Evolutionary conservation across 257 asterid genomes (phyloP).

Genomic region (Solanum phureja): DNA sequence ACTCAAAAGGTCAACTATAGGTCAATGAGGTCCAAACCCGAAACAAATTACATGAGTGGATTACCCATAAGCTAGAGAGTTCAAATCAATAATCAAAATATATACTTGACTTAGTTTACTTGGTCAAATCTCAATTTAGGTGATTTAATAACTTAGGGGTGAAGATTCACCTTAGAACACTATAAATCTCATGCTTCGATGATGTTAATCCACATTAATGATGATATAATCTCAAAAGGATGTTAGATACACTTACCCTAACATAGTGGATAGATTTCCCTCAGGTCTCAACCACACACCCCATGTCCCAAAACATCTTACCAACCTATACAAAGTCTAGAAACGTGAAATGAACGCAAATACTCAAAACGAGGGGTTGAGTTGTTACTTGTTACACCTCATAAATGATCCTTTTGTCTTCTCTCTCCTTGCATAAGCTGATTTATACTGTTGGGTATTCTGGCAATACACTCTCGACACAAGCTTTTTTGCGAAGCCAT

Average conservation of each 20-base stretch:
- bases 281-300: no score
- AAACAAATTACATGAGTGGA: background rate
- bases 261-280: no score
- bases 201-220: no score
- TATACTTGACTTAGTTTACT: background rate
- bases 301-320: no score
- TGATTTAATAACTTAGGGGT: background rate
- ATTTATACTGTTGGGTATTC: background rate
- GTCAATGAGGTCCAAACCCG: background rate
- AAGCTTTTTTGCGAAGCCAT: no score
- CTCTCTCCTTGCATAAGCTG: background rate
- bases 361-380: background rate
- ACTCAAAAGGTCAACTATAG: background rate
- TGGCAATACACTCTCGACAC: no score
- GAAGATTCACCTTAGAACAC: no score
- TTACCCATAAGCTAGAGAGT: background rate
- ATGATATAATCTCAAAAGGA: no score
- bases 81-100: background rate
- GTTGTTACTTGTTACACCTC: no score
- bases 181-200: no score
- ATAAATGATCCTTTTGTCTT: background rate
- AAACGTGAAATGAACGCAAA: background rate
- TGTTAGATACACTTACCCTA: no score
- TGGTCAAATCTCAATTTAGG: background rate
- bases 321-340: no score